Percentiles rank a stretch among this genome's conserved stretches.
Evolutionary conservation across 2,329 filamentous ascomycete species (phyloP).

Genomic region (Coniochaeta prunicola): DNA sequence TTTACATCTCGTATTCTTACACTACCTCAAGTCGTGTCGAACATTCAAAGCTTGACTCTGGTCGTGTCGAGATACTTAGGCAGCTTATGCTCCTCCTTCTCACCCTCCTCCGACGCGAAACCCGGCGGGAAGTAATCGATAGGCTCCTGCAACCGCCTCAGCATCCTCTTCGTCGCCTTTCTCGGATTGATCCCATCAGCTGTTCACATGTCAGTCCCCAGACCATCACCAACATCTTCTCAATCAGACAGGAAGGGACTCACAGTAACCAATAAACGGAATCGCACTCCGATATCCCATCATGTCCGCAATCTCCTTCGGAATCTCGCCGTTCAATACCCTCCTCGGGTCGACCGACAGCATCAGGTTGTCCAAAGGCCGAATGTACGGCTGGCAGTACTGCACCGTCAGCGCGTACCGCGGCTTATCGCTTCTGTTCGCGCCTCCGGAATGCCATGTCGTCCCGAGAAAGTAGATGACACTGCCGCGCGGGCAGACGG

Average conservation of each 20-base stretch:
- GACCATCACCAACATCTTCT: background rate
- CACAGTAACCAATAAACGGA: constrained; percentile 6
- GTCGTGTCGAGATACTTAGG: background rate
- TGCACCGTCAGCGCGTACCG: constrained; percentile 28
- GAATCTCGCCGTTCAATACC: constrained; percentile 4
- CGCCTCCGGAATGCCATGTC: constrained; percentile 29
- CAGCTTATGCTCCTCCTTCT: background rate
- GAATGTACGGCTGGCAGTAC: constrained; percentile 31
- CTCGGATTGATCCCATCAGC: constrained; percentile 1
- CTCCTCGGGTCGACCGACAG: constrained; percentile 20
- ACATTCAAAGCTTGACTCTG: background rate
- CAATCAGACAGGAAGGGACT: background rate
- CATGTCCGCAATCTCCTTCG: constrained; percentile 9
- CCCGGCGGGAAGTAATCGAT: background rate
- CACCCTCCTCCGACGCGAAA: constrained; percentile 1
- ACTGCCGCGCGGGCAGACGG: constrained; percentile 26
- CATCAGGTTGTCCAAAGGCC: constrained; percentile 28
- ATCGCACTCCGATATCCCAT: constrained; percentile 8
- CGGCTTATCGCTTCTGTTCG: constrained; percentile 12
- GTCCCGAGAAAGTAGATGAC: constrained; percentile 26
- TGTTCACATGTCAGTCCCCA: background rate
- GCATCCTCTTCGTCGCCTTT: background rate
- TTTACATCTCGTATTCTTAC: background rate
- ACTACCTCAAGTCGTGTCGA: background rate
- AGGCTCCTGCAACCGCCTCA: background rate